Conservation (phyloP, 2,329 filamentous ascomycete genomes). For the Dactylellina drechsleri region DNA sequence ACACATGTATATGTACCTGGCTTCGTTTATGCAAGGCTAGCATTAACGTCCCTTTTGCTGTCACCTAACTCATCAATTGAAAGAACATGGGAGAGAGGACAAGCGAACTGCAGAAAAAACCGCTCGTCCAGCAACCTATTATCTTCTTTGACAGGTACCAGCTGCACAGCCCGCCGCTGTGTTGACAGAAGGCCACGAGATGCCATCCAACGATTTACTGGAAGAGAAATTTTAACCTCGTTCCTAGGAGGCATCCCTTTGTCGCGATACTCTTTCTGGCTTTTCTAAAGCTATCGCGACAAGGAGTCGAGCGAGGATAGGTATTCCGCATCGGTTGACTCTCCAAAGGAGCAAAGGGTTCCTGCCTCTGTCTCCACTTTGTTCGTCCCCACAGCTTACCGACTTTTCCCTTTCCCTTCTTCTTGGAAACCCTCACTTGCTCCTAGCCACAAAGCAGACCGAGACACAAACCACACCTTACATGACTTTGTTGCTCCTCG, state of each 20-base stretch:
- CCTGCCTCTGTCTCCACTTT: constrained; percentile 15
- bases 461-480: constrained; percentile 28
- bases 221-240: constrained; percentile 1
- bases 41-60: constrained; percentile 39
- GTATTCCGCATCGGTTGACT: too few relatives aligned
- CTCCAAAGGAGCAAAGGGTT: too few relatives aligned
- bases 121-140: constrained; percentile 12
- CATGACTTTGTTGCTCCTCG: background rate
- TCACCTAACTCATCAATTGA: constrained; percentile 20
- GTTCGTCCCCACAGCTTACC: constrained; percentile 13
- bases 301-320: too few relatives aligned
- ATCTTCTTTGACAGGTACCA: constrained; percentile 25
- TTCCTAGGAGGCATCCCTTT: background rate
- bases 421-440: constrained; percentile 1
- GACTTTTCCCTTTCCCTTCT: background rate
- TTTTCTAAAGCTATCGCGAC: too few relatives aligned
- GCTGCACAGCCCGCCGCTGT: constrained; percentile 37
- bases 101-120: constrained; percentile 29
- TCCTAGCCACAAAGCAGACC: constrained; percentile 15
- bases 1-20: constrained; percentile 49
- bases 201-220: constrained; percentile 31
- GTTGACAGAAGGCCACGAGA: constrained; percentile 31
- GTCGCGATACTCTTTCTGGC: constrained; percentile 22
- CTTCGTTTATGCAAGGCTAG: constrained; percentile 54
- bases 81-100: background rate